Base-by-base conservation (phyloP, 768 basidiomycete species). In the Rhizopogon roseolus region DNA sequence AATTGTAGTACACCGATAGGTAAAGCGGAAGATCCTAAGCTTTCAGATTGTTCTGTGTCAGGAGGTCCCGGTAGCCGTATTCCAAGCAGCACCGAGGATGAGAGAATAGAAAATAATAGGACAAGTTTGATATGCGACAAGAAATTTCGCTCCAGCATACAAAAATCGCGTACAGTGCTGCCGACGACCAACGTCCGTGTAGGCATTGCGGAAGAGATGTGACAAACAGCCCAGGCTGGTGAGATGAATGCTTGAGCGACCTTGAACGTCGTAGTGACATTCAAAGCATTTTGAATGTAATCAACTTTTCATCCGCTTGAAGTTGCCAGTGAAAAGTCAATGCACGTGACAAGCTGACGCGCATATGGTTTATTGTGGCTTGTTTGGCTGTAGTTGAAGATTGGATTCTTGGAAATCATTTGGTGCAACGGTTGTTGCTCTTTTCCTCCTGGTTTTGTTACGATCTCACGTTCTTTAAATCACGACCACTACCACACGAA, bases 121-220 rank as follows among this genome's bases (percentile, higher is more conserved):
- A 81, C 84, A 27, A 90, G 76, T 60, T 82, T 86, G 52, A 86
- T 55, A 62, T 90, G 84, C 0, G 86, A 78, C 32, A 90, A 73
- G 48, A 88, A 71, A 60, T 90, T 90, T 49, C 88, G 77, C 66
- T 90, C 88, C 13, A 90, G 76, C 86, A 90, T 88, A 67, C 81
- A 85, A 56, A 81, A 88, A 64, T 90, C 88, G 62, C 87, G 76
- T n/a, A 85, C 85, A 6, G 73, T 73, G 58, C 87, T 85, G 41
- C 82, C 82, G 25, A 66, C 66, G 58, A 82, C 80, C 50, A 75
- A 69, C 10, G 80, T 46, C 58, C 54, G 73, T 39, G 62, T 56
- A 55, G 61, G 28, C 66, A 61, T 58, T 28, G 40, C 16, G 25
- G 29, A 4, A 50, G 41, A 46, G 29, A 48, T 2, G 1, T 2